A percentile compares a stretch with the other conserved stretches of the same genome.
Conservation (phyloP, 768 basidiomycete genomes). For the Hypholoma sublateritium region DNA sequence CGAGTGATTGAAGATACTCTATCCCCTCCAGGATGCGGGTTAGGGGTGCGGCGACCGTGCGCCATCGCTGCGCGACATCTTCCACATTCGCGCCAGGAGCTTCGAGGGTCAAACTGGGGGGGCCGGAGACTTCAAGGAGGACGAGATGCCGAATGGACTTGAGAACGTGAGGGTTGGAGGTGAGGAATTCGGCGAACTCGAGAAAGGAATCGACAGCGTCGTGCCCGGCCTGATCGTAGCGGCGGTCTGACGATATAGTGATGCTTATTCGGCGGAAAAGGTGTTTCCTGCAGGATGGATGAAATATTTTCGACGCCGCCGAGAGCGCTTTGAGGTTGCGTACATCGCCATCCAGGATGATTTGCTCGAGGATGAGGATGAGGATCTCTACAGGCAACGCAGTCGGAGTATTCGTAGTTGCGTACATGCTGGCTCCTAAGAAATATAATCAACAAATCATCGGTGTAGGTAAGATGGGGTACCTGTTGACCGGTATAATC, state of each 20-base stretch:
- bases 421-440: background rate
- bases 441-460: background rate
- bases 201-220: background rate
- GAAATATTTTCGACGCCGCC: conserved; percentile 1
- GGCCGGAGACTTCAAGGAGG: conserved; percentile 3
- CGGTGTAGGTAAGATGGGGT: background rate
- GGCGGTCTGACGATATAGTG: conserved; percentile 4
- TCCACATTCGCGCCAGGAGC: background rate
- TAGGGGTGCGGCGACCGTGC: conserved; percentile 2
- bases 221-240: background rate
- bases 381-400: conserved; percentile 4
- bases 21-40: background rate
- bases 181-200: conserved; percentile 6
- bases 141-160: conserved; percentile 1
- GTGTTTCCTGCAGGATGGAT: background rate
- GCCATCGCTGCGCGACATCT: background rate
- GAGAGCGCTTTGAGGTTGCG: conserved; percentile 2
- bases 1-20: conserved; percentile 1
- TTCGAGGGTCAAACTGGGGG: background rate
- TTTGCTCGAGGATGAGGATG: conserved; percentile 5
- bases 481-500: background rate
- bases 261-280: conserved; percentile 1
- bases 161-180: conserved; percentile 1
- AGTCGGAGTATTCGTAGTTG: background rate
- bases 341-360: conserved; percentile 1